Evolutionary conservation across 495 filamentous ascomycete genomes (phyloP).

Genomic region (Penicillium coprophilum): DNA sequence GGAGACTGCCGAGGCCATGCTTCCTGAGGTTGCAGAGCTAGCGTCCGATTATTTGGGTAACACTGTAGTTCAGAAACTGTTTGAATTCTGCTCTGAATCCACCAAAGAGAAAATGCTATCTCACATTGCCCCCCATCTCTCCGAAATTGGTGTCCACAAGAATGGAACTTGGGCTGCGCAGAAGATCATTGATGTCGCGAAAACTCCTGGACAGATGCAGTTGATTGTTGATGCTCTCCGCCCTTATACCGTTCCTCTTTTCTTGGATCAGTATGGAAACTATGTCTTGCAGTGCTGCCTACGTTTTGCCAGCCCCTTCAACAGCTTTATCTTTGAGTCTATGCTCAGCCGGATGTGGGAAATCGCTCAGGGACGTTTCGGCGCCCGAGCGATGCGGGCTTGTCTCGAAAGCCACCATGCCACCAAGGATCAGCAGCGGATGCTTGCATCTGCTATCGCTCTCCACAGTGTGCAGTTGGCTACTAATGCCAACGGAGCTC

Average conservation of each 20-base stretch:
- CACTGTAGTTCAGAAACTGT: slow-evolving; percentile 98
- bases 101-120: slow-evolving; percentile 88
- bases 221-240: slow-evolving; percentile 81
- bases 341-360: slow-evolving; percentile 98
- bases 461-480: slow-evolving; percentile 95
- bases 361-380: slow-evolving; percentile 87
- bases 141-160: slow-evolving; percentile 97
- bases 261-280: slow-evolving; percentile 97
- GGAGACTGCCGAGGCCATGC: slow-evolving; percentile 85
- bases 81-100: slow-evolving; percentile 89
- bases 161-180: slow-evolving; percentile 99
- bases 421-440: slow-evolving; percentile 90
- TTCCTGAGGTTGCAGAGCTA: slow-evolving; percentile 93
- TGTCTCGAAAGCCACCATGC: slow-evolving; percentile 96
- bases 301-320: slow-evolving; percentile 82
- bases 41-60: slow-evolving; percentile 96
- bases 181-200: slow-evolving; percentile 97
- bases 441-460: slow-evolving; percentile 92
- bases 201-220: slow-evolving; percentile 77
- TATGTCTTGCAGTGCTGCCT: slow-evolving; percentile 96
- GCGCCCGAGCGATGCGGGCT: slow-evolving; percentile 92
- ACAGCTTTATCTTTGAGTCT: slow-evolving; percentile 95
- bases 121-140: slow-evolving; percentile 86
- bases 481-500: slow-evolving; percentile 92
- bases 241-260: slow-evolving; percentile 82